A percentile compares a stretch with the other conserved stretches of the same genome.
Conservation (phyloP, 148 eudicot genomes). For the Fallopia convolvulus region DNA sequence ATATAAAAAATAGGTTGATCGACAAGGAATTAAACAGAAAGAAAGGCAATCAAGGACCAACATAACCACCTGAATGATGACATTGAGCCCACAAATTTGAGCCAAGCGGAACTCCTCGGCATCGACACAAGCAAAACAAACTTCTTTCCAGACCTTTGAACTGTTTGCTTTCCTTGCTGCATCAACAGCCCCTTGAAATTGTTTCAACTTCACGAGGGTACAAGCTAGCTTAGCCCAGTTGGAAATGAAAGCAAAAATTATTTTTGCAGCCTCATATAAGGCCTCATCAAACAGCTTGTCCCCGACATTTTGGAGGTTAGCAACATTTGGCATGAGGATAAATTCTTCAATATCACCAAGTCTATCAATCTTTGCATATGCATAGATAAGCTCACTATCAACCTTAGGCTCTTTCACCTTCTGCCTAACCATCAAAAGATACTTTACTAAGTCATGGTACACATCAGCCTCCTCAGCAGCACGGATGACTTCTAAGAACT, state of each 20-base stretch:
- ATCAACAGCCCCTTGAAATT: conserved; percentile 97
- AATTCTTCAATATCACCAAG: conserved; percentile 92
- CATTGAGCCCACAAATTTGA: conserved; percentile 94
- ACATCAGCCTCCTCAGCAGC: conserved; percentile 87
- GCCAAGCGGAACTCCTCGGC: conserved; percentile 98
- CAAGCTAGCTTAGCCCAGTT: conserved; percentile 92
- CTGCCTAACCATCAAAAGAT: conserved; percentile 90
- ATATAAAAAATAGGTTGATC: neutral
- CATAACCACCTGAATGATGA: conserved; percentile 60
- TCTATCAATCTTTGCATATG: conserved; percentile 91
- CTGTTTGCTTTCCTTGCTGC: conserved; percentile 97
- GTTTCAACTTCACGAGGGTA: conserved; percentile 76
- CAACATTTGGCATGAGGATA: conserved; percentile 95
- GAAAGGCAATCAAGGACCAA: neutral
- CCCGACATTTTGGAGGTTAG: conserved; percentile 90
- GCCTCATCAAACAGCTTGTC: conserved; percentile 89
- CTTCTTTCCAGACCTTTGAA: conserved; percentile 96
- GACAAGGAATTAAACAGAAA: neutral
- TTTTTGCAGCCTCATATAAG: conserved; percentile 86
- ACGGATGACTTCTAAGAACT: conserved; percentile 75
- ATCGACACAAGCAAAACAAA: conserved; percentile 97
- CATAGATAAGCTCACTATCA: conserved; percentile 95
- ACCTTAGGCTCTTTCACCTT: conserved; percentile 95
- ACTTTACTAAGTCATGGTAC: conserved; percentile 81
- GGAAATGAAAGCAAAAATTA: conserved; percentile 86